A percentile compares a stretch with the other conserved stretches of the same genome.
Conservation (phyloP, 306 rosid genomes). For the Vigna radiata region DNA sequence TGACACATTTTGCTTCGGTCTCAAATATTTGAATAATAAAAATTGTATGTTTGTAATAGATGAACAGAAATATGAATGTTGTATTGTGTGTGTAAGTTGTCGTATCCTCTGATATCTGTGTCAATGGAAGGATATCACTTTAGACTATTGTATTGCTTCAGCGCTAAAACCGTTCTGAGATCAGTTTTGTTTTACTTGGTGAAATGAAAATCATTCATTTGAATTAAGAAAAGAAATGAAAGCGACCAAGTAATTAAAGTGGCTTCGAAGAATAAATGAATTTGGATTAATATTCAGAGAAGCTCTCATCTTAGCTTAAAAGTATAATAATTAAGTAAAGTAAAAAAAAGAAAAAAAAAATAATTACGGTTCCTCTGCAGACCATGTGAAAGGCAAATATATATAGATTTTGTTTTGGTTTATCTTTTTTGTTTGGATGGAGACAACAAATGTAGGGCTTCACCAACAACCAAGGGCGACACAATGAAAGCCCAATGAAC, state of each 20-base stretch:
- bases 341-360: not conserved
- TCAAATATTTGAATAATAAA: constrained; percentile 29
- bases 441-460: constrained; percentile 51
- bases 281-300: constrained; percentile 37
- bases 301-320: constrained; percentile 76
- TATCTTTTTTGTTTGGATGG: constrained; percentile 32
- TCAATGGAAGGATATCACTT: constrained; percentile 57
- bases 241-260: constrained; percentile 64
- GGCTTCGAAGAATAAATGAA: constrained; percentile 70
- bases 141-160: constrained; percentile 68
- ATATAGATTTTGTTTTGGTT: not conserved
- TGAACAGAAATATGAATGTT: not conserved
- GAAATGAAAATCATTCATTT: constrained; percentile 54
- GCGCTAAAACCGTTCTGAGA: constrained; percentile 74
- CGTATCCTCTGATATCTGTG: constrained; percentile 25
- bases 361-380: constrained; percentile 39
- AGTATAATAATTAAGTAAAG: constrained; percentile 51
- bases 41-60: too few species aligned
- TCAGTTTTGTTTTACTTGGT: constrained; percentile 42
- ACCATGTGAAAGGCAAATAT: constrained; percentile 48
- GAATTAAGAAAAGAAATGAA: constrained; percentile 45
- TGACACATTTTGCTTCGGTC: constrained; percentile 50
- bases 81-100: constrained; percentile 14
- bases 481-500: constrained; percentile 24
- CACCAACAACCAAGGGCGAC: constrained; percentile 52